Conservation (phyloP, 352 stramenopile species). For the Phytopythium aichiense region DNA sequence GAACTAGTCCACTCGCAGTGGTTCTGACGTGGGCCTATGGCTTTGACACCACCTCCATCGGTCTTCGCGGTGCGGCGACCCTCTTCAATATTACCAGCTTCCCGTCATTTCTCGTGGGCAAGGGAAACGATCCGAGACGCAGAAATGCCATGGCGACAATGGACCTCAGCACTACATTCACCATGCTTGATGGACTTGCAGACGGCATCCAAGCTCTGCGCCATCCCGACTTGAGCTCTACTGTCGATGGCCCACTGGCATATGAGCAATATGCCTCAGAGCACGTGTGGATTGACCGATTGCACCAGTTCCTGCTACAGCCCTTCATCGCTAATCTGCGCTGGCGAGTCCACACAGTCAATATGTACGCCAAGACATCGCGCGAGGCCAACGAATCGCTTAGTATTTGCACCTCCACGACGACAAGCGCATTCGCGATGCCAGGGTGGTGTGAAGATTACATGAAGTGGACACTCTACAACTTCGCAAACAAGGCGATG, state of each 20-base stretch:
- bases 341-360: constrained; percentile 15
- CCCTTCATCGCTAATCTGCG: constrained; percentile 12
- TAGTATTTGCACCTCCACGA: constrained; percentile 10
- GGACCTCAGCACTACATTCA: constrained; percentile 15
- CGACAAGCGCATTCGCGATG: neutral
- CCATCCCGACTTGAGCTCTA: neutral
- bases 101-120: constrained; percentile 17
- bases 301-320: constrained; percentile 22
- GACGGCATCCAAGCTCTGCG: constrained; percentile 4
- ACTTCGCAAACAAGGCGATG: constrained; percentile 12
- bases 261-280: constrained; percentile 13
- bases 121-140: neutral
- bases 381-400: constrained; percentile 5
- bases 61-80: constrained; percentile 7
- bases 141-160: constrained; percentile 6
- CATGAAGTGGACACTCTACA: constrained; percentile 7
- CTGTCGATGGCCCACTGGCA: neutral
- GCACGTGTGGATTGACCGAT: constrained; percentile 28
- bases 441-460: constrained; percentile 14
- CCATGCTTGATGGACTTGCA: constrained; percentile 21
- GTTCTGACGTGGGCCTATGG: constrained; percentile 17
- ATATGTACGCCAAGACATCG: constrained; percentile 9
- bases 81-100: constrained; percentile 11
- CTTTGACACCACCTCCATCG: constrained; percentile 21
- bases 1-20: constrained; percentile 2